Percentiles rank a stretch among this genome's conserved stretches.
Conservation (phyloP, 257 asterid genomes). For the Nicotiana noctiflora region DNA sequence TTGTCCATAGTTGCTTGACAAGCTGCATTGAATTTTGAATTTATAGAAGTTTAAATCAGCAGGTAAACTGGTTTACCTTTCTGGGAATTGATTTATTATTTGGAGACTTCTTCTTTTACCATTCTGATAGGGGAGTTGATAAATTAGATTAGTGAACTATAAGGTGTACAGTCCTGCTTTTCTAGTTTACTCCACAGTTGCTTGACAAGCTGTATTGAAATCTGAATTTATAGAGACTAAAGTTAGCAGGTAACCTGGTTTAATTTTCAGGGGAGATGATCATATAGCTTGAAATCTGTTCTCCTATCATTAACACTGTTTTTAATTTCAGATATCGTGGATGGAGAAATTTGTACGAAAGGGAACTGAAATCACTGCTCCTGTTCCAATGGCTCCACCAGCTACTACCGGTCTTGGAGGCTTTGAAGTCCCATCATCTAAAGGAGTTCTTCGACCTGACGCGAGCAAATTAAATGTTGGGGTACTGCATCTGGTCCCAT, state of each 20-base stretch:
- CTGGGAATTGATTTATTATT: not conserved
- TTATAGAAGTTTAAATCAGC: not conserved
- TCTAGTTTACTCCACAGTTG: not conserved
- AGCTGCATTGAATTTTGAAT: not conserved
- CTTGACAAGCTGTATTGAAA: not conserved
- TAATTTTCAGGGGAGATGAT: not conserved
- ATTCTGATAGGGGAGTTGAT: not conserved
- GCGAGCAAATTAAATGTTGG: constrained; percentile 96
- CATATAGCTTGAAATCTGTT: not conserved
- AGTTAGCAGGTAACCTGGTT: not conserved
- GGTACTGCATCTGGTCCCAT: constrained; percentile 94
- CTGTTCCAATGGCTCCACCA: constrained; percentile 83
- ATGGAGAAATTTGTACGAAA: constrained; percentile 93
- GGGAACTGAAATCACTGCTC: constrained; percentile 98
- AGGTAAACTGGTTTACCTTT: not conserved
- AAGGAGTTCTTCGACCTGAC: constrained; percentile 87
- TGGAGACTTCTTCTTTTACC: not conserved
- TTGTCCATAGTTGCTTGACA: not conserved
- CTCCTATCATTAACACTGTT: not conserved
- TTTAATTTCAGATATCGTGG: constrained; percentile 83
- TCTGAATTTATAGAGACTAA: not conserved
- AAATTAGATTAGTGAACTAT: not conserved
- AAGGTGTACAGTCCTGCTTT: not conserved
- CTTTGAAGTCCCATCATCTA: constrained; percentile 94
- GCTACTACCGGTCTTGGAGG: constrained; percentile 99